These are phyloP conservation scores for Jimgerdemannia lactiflua DNA, from an alignment of 192 early-diverging fungal species.

Conservation along the genomic window DNA sequence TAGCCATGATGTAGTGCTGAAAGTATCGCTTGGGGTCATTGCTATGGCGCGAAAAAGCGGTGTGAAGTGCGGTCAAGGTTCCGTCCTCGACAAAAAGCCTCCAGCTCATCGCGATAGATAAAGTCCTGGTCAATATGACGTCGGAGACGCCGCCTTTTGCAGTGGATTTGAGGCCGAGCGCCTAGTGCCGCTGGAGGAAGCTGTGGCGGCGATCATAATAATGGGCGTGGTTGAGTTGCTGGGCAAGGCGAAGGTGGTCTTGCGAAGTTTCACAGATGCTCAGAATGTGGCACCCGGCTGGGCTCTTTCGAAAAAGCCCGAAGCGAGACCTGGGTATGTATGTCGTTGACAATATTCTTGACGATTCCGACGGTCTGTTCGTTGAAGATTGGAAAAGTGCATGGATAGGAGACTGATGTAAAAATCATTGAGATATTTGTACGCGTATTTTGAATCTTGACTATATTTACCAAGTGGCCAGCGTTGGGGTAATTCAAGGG, in stretches of 20 bases:
- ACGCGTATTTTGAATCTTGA: not conserved
- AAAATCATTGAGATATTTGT: not conserved
- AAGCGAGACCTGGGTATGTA: slow-evolving; percentile 31
- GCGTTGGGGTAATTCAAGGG: slow-evolving; percentile 36
- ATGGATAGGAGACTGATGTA: not conserved
- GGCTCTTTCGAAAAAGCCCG: slow-evolving; percentile 17
- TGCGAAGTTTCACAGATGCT: slow-evolving; percentile 24
- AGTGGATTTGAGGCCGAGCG: not conserved
- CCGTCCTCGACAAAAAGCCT: slow-evolving; percentile 41
- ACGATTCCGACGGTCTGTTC: slow-evolving; percentile 21
- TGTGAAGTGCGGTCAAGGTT: slow-evolving; percentile 51
- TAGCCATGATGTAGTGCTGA: slow-evolving; percentile 27
- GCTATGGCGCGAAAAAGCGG: slow-evolving; percentile 48
- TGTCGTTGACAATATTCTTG: slow-evolving; percentile 19
- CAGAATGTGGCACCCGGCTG: slow-evolving; percentile 4
- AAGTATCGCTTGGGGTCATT: slow-evolving; percentile 48
- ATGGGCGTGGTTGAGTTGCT: slow-evolving; percentile 63
- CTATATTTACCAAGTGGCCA: slow-evolving; percentile 7
- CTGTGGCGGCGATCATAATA: slow-evolving; percentile 86
- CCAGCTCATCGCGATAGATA: slow-evolving; percentile 65
- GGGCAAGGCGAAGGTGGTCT: slow-evolving; percentile 51
- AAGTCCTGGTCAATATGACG: slow-evolving; percentile 63
- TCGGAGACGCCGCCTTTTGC: slow-evolving; percentile 4
- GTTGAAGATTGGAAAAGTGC: not conserved
- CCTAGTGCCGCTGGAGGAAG: slow-evolving; percentile 62